phyloP scores from a whole-genome alignment of 805 yeast species.

The baker's yeast (Saccharomyces cerevisiae) region DNA sequence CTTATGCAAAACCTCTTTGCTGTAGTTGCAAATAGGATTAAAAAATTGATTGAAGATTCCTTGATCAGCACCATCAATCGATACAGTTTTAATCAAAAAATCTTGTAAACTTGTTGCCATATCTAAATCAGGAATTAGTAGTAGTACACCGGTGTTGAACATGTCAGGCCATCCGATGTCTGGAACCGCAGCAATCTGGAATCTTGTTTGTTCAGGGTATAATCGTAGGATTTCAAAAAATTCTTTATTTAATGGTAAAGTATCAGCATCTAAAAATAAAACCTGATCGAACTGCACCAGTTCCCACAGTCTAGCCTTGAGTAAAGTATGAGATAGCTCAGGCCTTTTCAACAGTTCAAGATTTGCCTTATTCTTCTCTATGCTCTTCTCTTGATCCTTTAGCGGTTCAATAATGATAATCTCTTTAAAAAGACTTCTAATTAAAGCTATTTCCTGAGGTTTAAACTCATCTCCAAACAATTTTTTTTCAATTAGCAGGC shows the following conservation, averaged over 20 bases:
- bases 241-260: constrained; percentile 35
- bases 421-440: constrained; percentile 18
- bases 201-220: constrained; percentile 13
- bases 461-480: constrained; percentile 8
- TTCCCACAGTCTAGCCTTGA: constrained; percentile 42
- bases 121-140: constrained; percentile 41
- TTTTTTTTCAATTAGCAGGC: constrained; percentile 11
- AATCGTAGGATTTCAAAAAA: constrained; percentile 14
- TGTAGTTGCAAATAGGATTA: constrained; percentile 14
- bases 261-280: constrained; percentile 54
- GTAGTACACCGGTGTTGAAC: constrained; percentile 69
- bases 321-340: constrained; percentile 41
- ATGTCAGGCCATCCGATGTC: constrained; percentile 87
- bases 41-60: constrained; percentile 73
- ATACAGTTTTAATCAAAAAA: constrained; percentile 18
- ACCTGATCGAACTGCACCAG: constrained; percentile 36
- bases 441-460: constrained; percentile 6
- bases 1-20: constrained; percentile 3
- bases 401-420: constrained; percentile 20
- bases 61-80: constrained; percentile 85
- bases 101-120: constrained; percentile 36
- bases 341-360: constrained; percentile 36
- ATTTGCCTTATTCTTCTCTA: constrained; percentile 14
- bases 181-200: constrained; percentile 44
- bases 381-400: constrained; percentile 13